These are phyloP conservation scores for Aspergillus saccharolyticus DNA, from an alignment of 495 filamentous ascomycete species.

Conservation along the genomic window DNA sequence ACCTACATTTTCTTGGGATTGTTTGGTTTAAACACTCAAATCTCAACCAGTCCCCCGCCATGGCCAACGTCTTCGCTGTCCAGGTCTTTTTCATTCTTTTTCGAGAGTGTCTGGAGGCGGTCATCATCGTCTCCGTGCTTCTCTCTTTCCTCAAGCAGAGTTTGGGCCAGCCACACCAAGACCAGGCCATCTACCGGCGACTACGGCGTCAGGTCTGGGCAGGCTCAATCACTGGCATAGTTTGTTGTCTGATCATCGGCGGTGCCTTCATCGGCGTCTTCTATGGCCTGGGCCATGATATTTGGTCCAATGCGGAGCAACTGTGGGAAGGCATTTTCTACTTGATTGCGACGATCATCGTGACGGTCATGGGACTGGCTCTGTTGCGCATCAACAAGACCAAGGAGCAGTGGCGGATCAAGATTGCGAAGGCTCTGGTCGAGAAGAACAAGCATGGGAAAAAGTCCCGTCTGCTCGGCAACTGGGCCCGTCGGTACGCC, in stretches of 20 bases:
- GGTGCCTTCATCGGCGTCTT: slow-evolving; percentile 74
- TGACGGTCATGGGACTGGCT: slow-evolving; percentile 71
- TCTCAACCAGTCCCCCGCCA: neutral
- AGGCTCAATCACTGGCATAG: neutral
- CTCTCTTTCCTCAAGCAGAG: slow-evolving; percentile 78
- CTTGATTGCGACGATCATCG: slow-evolving; percentile 67
- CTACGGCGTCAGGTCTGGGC: slow-evolving; percentile 62
- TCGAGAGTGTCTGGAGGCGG: slow-evolving; percentile 76
- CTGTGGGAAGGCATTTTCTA: slow-evolving; percentile 76
- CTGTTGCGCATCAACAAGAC: slow-evolving; percentile 78
- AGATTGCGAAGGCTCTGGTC: slow-evolving; percentile 62
- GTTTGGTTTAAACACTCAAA: too few relatives aligned
- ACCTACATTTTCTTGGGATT: neutral
- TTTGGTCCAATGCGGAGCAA: slow-evolving; percentile 61
- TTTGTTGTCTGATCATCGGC: slow-evolving; percentile 64
- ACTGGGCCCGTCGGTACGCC: slow-evolving; percentile 44
- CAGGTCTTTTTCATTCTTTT: slow-evolving; percentile 79
- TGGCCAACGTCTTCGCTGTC: neutral
- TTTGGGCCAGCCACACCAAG: slow-evolving; percentile 50
- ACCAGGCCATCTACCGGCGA: slow-evolving; percentile 56
- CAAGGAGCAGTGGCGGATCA: slow-evolving; percentile 78
- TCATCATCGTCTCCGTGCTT: slow-evolving; percentile 76
- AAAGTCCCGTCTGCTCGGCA: slow-evolving; percentile 19
- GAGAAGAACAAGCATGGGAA: slow-evolving; percentile 35
- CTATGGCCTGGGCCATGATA: slow-evolving; percentile 63